These are phyloP conservation scores for Volvox carteri DNA, from an alignment of 163 green algal species.

Conservation along the genomic window DNA sequence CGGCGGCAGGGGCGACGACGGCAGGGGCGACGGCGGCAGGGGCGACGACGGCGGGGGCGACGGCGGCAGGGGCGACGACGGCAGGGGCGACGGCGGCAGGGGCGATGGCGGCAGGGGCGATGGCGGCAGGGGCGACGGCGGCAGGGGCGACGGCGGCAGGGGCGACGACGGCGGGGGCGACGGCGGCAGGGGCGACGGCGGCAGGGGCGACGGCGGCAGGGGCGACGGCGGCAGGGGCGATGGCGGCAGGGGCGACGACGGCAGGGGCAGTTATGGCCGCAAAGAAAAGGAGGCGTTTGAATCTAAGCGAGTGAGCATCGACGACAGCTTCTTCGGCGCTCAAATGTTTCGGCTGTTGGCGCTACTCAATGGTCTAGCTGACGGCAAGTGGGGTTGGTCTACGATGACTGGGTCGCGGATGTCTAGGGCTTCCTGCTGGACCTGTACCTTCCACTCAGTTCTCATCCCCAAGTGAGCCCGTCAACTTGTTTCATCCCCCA, in stretches of 20 bases:
- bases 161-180: background rate
- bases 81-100: background rate
- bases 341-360: background rate
- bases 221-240: background rate
- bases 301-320: background rate
- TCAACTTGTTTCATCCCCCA: too few relatives aligned
- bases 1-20: background rate
- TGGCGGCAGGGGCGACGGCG: too few relatives aligned
- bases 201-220: background rate
- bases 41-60: background rate
- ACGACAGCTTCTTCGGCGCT: background rate
- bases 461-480: too few relatives aligned
- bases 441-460: too few relatives aligned
- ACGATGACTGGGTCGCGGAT: too few relatives aligned
- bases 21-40: background rate
- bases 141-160: background rate
- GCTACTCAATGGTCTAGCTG: background rate
- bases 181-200: background rate
- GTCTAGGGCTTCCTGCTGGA: too few relatives aligned
- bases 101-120: background rate
- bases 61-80: background rate
- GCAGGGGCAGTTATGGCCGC: background rate
- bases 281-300: background rate
- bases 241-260: background rate
- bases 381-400: background rate